phyloP scores from a whole-genome alignment of 495 filamentous ascomycete species.

The Neurospora intermedia region DNA sequence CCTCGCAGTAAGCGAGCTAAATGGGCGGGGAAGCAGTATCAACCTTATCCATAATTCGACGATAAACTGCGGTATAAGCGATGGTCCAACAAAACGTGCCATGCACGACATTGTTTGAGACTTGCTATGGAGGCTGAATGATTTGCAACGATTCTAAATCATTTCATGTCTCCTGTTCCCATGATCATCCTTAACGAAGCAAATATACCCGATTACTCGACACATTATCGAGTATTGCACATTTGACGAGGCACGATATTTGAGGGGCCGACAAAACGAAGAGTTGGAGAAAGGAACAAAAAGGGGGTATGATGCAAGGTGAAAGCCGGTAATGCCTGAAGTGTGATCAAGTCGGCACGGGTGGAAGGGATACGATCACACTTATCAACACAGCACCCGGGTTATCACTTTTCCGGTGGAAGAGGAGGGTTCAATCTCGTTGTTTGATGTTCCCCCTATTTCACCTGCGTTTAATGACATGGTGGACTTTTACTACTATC shows the following conservation, averaged over 20 bases:
- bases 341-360: not conserved
- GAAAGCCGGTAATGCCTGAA: not conserved
- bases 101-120: not conserved
- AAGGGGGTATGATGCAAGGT: not conserved
- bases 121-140: not conserved
- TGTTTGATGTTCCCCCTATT: not conserved
- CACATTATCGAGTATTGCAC: not conserved
- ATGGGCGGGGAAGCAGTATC: not conserved
- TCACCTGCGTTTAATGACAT: not conserved
- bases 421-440: not conserved
- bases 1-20: conserved; percentile 67
- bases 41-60: not conserved
- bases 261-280: not conserved
- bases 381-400: not conserved
- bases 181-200: not conserved
- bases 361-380: not conserved
- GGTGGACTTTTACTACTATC: not conserved
- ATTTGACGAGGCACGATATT: not conserved
- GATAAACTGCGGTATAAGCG: not conserved
- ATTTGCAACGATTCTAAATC: not conserved
- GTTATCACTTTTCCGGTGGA: not conserved
- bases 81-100: not conserved
- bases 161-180: not conserved
- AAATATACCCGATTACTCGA: not conserved
- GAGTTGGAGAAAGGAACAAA: not conserved